Percentiles rank a stretch among this genome's conserved stretches.
Evolutionary conservation across 2,329 filamentous ascomycete genomes (phyloP).

Genomic region (Penicillium sp.): DNA sequence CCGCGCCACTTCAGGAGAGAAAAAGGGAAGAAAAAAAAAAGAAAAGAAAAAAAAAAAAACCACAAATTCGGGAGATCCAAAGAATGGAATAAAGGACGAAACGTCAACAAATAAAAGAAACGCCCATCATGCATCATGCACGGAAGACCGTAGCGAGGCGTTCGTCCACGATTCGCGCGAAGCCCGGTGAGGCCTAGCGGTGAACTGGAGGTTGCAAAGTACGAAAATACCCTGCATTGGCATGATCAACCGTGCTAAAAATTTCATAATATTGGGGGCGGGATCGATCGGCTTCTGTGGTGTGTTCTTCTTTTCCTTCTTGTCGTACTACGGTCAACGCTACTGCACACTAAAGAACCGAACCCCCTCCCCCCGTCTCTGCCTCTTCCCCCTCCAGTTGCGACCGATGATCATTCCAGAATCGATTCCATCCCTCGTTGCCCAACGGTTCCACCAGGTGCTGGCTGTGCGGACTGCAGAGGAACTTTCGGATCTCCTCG

Average conservation of each 20-base stretch:
- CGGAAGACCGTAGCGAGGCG: not conserved
- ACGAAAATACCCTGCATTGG: not conserved
- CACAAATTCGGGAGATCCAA: not conserved
- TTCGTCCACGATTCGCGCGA: not conserved
- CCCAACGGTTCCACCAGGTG: slow-evolving; percentile 17
- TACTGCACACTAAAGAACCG: slow-evolving; percentile 19
- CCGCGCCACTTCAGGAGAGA: not conserved
- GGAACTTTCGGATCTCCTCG: not conserved
- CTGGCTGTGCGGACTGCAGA: slow-evolving; percentile 34
- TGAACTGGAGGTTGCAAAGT: not conserved
- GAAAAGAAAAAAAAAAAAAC: not conserved
- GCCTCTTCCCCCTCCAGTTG: not conserved
- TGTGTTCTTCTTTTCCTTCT: not conserved
- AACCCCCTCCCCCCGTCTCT: not conserved
- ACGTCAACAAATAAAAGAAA: not conserved
- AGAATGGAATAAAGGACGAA: not conserved
- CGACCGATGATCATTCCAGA: slow-evolving; percentile 14
- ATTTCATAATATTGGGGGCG: not conserved
- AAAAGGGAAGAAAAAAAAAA: not conserved
- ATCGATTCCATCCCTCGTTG: slow-evolving; percentile 20
- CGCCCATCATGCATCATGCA: slow-evolving; percentile 1
- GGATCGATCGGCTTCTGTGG: slow-evolving; percentile 6
- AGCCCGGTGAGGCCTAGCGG: not conserved
- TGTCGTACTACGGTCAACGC: slow-evolving; percentile 3
- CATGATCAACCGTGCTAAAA: not conserved